Evolutionary conservation across 2,329 filamentous ascomycete species (phyloP).

Genomic region (Paracoccidioides brasiliensis): DNA sequence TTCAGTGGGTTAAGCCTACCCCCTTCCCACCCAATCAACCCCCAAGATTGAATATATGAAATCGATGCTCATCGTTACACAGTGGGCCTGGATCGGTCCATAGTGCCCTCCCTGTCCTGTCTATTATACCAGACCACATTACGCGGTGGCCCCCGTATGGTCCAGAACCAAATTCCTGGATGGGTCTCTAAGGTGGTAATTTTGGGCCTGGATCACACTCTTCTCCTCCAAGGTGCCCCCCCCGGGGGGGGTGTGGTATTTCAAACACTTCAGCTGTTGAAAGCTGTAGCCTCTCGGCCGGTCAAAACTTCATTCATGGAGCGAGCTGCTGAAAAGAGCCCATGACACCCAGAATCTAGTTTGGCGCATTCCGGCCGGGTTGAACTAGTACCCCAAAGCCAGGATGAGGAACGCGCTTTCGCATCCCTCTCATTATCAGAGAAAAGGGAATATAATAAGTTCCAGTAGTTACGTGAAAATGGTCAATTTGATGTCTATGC

Average conservation of each 20-base stretch:
- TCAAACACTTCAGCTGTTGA: slow-evolving; percentile 19
- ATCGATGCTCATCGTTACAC: slow-evolving; percentile 3
- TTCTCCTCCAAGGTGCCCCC: slow-evolving; percentile 54
- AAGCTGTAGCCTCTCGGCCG: slow-evolving; percentile 8
- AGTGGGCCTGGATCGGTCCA: slow-evolving; percentile 83
- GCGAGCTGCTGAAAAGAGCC: slow-evolving; percentile 12
- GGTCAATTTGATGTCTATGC: slow-evolving; percentile 10
- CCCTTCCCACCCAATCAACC: neutral
- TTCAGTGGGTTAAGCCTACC: slow-evolving; percentile 46
- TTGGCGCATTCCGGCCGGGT: slow-evolving; percentile 13
- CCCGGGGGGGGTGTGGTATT: too few relatives aligned
- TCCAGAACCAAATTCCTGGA: slow-evolving; percentile 71
- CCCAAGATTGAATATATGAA: neutral
- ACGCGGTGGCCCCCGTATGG: slow-evolving; percentile 53
- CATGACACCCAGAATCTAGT: neutral
- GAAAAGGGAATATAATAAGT: slow-evolving; percentile 6
- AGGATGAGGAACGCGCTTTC: neutral
- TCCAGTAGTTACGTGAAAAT: slow-evolving; percentile 1
- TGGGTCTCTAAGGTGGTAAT: slow-evolving; percentile 83
- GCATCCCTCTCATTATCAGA: slow-evolving; percentile 6
- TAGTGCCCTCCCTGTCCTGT: slow-evolving; percentile 55
- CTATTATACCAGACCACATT: slow-evolving; percentile 57
- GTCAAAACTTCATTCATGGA: slow-evolving; percentile 4
- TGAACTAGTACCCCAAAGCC: slow-evolving; percentile 16
- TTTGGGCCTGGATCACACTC: slow-evolving; percentile 52